A percentile compares a stretch with the other conserved stretches of the same genome.
phyloP scores from a whole-genome alignment of 1,139 yeast species.

The Yamadazyma diospyri region DNA sequence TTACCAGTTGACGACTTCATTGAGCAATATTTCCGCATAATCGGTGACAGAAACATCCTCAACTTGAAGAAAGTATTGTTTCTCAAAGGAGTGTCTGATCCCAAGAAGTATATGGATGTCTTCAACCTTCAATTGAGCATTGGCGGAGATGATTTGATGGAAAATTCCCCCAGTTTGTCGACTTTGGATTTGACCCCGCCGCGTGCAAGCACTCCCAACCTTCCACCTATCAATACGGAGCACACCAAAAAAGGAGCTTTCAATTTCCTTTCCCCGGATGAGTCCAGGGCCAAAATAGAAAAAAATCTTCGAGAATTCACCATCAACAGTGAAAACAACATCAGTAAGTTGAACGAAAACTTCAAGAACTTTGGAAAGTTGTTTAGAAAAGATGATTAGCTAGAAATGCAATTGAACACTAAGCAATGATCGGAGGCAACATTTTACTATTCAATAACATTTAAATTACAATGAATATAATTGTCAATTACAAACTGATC shows the following conservation, averaged over 20 bases:
- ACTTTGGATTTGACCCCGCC: conserved; percentile 7
- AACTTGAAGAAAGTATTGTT: conserved; percentile 66
- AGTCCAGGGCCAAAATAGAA: conserved; percentile 46
- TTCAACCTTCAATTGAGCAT: conserved; percentile 57
- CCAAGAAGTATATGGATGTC: conserved; percentile 52
- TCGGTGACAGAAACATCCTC: conserved; percentile 60
- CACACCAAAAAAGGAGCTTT: conserved; percentile 2
- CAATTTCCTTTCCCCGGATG: conserved; percentile 9
- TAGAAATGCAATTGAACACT: too few species aligned
- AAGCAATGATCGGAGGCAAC: too few species aligned
- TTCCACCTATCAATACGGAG: neutral
- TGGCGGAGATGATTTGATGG: conserved; percentile 33
- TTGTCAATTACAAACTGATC: too few species aligned
- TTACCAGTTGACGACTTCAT: conserved; percentile 64
- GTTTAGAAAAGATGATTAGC: conserved; percentile 46
- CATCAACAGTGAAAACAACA: conserved; percentile 51
- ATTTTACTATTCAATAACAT: too few species aligned
- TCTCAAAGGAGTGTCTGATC: conserved; percentile 47
- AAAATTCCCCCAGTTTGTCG: conserved; percentile 17
- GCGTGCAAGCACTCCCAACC: neutral
- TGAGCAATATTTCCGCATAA: conserved; percentile 60
- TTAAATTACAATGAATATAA: too few species aligned
- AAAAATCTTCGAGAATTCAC: conserved; percentile 55
- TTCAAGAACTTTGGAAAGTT: conserved; percentile 56
- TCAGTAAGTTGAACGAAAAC: conserved; percentile 57